A percentile compares a stretch with the other conserved stretches of the same genome.
phyloP scores from a whole-genome alignment of 306 rosid genomes.

The Dryas octopetala region DNA sequence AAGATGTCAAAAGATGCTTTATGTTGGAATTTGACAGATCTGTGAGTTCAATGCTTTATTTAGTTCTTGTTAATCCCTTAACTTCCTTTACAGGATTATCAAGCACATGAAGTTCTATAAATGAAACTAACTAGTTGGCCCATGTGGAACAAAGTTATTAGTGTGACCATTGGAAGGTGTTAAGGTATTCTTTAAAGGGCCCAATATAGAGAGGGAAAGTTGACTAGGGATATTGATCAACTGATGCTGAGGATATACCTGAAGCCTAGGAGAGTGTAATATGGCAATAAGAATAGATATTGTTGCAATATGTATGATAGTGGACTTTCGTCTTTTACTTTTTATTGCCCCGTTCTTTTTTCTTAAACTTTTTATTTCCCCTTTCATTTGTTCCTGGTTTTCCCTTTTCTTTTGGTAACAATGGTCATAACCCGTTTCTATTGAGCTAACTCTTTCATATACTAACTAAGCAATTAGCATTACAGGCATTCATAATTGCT shows the following conservation, averaged over 20 bases:
- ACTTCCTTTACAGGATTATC: background rate
- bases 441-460: constrained; percentile 17
- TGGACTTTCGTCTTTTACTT: background rate
- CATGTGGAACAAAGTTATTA: background rate
- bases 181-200: background rate
- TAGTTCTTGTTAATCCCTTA: background rate
- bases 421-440: background rate
- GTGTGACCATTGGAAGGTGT: background rate
- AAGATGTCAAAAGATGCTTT: constrained; percentile 98
- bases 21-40: constrained; percentile 98
- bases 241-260: background rate
- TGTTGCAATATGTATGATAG: background rate
- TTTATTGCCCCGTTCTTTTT: background rate
- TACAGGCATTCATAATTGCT: constrained; percentile 97
- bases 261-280: background rate
- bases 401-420: background rate
- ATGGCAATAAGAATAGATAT: background rate
- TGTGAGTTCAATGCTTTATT: constrained; percentile 47
- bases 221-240: background rate
- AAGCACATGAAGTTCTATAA: background rate
- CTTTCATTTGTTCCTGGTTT: too few relatives aligned
- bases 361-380: background rate
- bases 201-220: background rate
- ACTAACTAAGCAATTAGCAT: constrained; percentile 27
- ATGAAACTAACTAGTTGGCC: background rate